Base-by-base conservation (phyloP, 352 stramenopile genomes). In the Globisporangium rhizosaccharum region DNA sequence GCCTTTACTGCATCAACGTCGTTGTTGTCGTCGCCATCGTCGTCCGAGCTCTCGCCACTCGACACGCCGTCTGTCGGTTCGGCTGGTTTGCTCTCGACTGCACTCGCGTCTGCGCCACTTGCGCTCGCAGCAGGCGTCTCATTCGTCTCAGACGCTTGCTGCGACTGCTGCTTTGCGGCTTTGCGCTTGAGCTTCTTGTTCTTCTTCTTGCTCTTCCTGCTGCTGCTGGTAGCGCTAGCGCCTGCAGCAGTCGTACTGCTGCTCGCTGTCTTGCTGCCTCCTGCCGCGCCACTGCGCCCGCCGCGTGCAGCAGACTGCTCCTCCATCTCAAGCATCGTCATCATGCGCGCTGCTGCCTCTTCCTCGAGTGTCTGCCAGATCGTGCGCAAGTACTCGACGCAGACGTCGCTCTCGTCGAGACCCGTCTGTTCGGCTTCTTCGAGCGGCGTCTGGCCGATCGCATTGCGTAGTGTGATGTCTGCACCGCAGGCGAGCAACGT, bases 311-410 rank as follows among this genome's bases (percentile, higher is more conserved):
- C 33, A 0, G 59, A 53, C 51, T 51, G 37, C 51, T 88, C 82
- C 53, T 94, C 84, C 73, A 92, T 85, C 65, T 94, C 82, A 2
- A 94, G 66, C 84, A 94, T 94, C 8, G 74, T 71, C 68, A 90
- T 83, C 84, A 92, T 94, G 1, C 82, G 75, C 17, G 75, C 72
- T 0, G 82, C 77, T 1, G 82, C 84, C 59, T 94, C 82, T 56
- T 94, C 82, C 65, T 94, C 84, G 15, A 94, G 59, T 15, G 75
- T 66, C 18, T 75, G 73, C 84, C 84, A 94, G 28, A 88, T 82
- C 12, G 59, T 63, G 17, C 74, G 77, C 48, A 94, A 47, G 25
- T 86, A 71, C 9, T 73, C 68, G 3, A 92, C 75, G 58, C 84
- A 94, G 33, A 66, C 52, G 17, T 71, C 72, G 45, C 80, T 91